phyloP scores from a whole-genome alignment of 1,284 basidiomycete genomes.

The Austropuccinia psidii region DNA sequence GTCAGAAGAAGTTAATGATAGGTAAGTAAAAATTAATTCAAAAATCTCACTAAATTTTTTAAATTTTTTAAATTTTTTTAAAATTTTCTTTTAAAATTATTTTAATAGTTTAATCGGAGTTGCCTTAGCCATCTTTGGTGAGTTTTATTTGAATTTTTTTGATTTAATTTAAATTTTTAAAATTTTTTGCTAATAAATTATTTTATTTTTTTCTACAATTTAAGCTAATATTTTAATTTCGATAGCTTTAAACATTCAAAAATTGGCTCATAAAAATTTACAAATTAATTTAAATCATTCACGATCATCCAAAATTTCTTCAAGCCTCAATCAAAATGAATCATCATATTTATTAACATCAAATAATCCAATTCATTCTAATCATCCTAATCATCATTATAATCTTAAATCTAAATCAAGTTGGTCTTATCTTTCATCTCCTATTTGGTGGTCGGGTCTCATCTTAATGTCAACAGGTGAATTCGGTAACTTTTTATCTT shows the following conservation, averaged over 20 bases:
- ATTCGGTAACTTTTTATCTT: conserved; percentile 81
- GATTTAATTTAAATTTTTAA: neutral
- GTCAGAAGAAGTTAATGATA: no score
- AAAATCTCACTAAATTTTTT: no score
- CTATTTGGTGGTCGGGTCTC: conserved; percentile 87
- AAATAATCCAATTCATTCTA: neutral
- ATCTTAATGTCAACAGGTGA: conserved; percentile 85
- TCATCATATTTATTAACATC: neutral
- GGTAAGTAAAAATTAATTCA: no score
- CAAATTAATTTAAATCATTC: neutral
- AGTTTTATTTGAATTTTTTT: neutral
- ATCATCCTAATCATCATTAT: neutral
- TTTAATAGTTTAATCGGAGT: conserved; percentile 44
- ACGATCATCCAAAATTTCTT: neutral
- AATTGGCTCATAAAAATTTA: conserved; percentile 45
- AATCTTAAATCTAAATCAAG: neutral
- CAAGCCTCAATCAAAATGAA: neutral
- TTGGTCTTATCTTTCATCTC: conserved; percentile 51
- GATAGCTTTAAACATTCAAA: conserved; percentile 46
- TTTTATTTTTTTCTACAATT: no score
- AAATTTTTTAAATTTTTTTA: no score
- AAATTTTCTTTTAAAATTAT: no score
- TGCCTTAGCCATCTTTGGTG: conserved; percentile 42
- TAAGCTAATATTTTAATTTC: conserved; percentile 45
- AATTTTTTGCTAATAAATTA: neutral